Conservation (phyloP, 2,329 filamentous ascomycete genomes). For the Thermothelomyces thermophilus region DNA sequence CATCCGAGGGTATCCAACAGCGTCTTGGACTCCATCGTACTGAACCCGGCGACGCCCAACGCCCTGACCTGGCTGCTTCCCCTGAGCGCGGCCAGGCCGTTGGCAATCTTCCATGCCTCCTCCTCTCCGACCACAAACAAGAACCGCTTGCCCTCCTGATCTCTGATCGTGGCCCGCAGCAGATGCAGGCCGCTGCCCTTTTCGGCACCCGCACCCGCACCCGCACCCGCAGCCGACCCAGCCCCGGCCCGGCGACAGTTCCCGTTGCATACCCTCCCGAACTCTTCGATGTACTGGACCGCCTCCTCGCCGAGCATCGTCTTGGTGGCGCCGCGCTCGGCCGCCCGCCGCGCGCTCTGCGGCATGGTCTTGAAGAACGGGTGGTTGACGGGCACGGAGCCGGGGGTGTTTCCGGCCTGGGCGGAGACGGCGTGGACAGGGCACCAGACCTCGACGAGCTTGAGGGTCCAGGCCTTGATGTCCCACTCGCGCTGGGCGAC, state of each 20-base stretch:
- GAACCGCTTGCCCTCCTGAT: slow-evolving; percentile 60
- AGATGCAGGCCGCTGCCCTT: slow-evolving; percentile 53
- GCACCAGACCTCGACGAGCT: slow-evolving; percentile 83
- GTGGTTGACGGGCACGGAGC: slow-evolving; percentile 36
- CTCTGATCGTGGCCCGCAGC: slow-evolving; percentile 56
- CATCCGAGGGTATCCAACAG: slow-evolving; percentile 56
- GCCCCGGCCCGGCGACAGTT: slow-evolving; percentile 29
- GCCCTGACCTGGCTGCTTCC: slow-evolving; percentile 54
- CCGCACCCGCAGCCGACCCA: slow-evolving; percentile 30
- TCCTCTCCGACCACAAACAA: slow-evolving; percentile 58
- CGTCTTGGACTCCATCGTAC: slow-evolving; percentile 45
- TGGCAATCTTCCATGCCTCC: slow-evolving; percentile 62
- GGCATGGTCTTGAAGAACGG: slow-evolving; percentile 43
- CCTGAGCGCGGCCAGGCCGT: slow-evolving; percentile 54
- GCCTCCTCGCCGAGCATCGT: slow-evolving; percentile 57
- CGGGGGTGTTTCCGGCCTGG: slow-evolving; percentile 34
- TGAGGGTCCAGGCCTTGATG: slow-evolving; percentile 95
- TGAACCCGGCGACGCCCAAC: slow-evolving; percentile 52
- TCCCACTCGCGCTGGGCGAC: slow-evolving; percentile 98
- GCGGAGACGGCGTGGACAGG: slow-evolving; percentile 54
- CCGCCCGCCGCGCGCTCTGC: slow-evolving; percentile 37
- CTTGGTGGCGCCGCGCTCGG: slow-evolving; percentile 44
- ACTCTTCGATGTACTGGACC: slow-evolving; percentile 55
- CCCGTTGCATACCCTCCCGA: slow-evolving; percentile 51
- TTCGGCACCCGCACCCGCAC: slow-evolving; percentile 22